Evolutionary conservation across 371 early-diverging fungal species (phyloP).

Genomic region (Lichtheimia hyalospora): DNA sequence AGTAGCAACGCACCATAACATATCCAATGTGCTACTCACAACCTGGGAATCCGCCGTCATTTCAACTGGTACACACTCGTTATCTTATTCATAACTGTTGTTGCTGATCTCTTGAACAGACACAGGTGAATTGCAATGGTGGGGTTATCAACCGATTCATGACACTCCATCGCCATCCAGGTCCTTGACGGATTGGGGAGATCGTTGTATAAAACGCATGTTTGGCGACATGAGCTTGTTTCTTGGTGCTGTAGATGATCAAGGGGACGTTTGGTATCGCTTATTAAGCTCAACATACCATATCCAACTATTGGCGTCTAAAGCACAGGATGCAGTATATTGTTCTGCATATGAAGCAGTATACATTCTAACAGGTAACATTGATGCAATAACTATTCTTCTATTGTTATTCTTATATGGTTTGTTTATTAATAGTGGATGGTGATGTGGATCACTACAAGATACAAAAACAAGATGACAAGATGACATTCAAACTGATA

Average conservation of each 20-base stretch:
- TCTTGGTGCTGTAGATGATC: constrained; percentile 18
- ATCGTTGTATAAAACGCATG: neutral
- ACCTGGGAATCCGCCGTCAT: constrained; percentile 40
- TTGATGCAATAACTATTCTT: neutral
- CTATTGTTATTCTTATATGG: too few species aligned
- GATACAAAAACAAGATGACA: neutral
- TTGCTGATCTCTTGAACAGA: neutral
- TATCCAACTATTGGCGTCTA: neutral
- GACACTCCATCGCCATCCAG: neutral
- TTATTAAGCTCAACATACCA: neutral
- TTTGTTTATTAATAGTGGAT: neutral
- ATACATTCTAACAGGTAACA: constrained; percentile 18
- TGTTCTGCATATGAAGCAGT: neutral
- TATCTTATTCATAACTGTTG: too few species aligned
- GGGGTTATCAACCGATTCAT: constrained; percentile 28
- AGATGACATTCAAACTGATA: neutral
- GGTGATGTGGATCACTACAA: neutral
- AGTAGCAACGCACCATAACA: neutral
- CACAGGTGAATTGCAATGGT: constrained; percentile 3
- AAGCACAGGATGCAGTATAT: constrained; percentile 13
- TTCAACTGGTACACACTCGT: constrained; percentile 18
- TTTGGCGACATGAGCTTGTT: neutral
- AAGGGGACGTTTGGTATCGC: constrained; percentile 7
- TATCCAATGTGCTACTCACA: constrained; percentile 3
- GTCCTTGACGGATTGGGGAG: constrained; percentile 4